Evolutionary conservation across 768 basidiomycete species (phyloP), one percentile per base, ranked within the genome.

Genomic region (Psilocybe tampanensis): DNA sequence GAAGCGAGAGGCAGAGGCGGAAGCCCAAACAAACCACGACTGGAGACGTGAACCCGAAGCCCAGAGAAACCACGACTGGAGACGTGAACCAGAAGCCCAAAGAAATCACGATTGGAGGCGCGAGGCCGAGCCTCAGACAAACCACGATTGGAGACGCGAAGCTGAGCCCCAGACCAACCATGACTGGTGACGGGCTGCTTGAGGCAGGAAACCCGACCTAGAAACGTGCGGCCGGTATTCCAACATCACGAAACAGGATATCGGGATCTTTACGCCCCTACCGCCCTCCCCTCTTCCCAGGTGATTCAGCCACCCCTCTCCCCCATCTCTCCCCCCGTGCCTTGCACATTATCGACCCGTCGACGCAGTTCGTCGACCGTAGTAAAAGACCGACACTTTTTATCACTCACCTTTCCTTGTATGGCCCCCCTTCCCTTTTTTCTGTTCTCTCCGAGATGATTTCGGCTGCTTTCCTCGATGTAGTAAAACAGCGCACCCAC

Each of bases 41-140:
- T 56, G 55, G 55, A 43, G 41, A 36, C 49, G 54, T 9, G 45
- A 55, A 21, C 34, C 54, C 12, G 23, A 55, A 21, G 43, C 29
- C 5, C 29, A 29, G 29, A 29, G 29, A 29, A 29, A n/a, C 36
- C 36, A 13, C 15, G 36, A 39, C 29, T 29, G 29, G 29, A 29
- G 29, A 9, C 29, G 29, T 9, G 29, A 29, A 29, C 29, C 29
- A 4, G 29, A 29, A 29, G 49, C 63, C 3, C 41, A 22, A 44
- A 41, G 55, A n/a, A 39, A 47, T 19, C 13, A 18, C 13, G 33
- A 32, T 26, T 58, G 56, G 52, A 52, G 23, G 24, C 56, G 52
- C 11, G 50, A 45, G 21, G 51, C 56, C 3, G 32, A 43, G 41
- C 23, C 50, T 19, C 32, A 24, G 17, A 47, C 32, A 18, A n/a